Evolutionary conservation across 2,329 filamentous ascomycete genomes (phyloP).

Genomic region (Fusarium tuaranense): DNA sequence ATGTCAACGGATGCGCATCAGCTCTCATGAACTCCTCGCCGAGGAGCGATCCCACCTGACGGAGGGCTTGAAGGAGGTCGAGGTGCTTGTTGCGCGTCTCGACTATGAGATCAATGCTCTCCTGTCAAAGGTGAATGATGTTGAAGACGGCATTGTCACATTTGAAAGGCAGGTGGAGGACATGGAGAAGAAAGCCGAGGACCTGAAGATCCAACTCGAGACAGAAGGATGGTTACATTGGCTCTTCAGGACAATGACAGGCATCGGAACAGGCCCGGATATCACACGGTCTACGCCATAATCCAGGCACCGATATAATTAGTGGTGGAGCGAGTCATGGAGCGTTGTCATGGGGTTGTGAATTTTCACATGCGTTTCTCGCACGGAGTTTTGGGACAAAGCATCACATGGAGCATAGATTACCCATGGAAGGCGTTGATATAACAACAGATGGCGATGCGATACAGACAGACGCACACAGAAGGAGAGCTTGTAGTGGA

Average conservation of each 20-base stretch:
- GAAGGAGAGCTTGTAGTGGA: slow-evolving; percentile 7
- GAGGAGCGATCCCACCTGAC: slow-evolving; percentile 76
- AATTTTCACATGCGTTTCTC: slow-evolving; percentile 9
- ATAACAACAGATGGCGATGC: background rate
- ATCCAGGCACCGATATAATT: slow-evolving; percentile 8
- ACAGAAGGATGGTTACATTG: slow-evolving; percentile 74
- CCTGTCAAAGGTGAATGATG: slow-evolving; percentile 84
- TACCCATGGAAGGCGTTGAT: slow-evolving; percentile 24
- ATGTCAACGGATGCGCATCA: slow-evolving; percentile 75
- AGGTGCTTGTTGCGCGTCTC: slow-evolving; percentile 83
- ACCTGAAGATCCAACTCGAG: slow-evolving; percentile 72
- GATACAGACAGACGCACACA: background rate
- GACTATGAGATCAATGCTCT: slow-evolving; percentile 92
- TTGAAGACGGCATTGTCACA: slow-evolving; percentile 83
- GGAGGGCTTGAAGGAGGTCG: slow-evolving; percentile 82
- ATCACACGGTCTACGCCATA: slow-evolving; percentile 53
- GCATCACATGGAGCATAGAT: slow-evolving; percentile 11
- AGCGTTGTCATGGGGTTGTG: slow-evolving; percentile 8
- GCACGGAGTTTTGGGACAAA: slow-evolving; percentile 33
- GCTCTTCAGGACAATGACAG: slow-evolving; percentile 71
- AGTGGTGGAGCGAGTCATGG: background rate
- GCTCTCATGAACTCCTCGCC: slow-evolving; percentile 75
- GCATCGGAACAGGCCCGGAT: slow-evolving; percentile 70
- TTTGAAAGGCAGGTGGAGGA: slow-evolving; percentile 84
- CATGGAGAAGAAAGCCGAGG: slow-evolving; percentile 73